Conservation (phyloP, 495 filamentous ascomycete genomes). For the Neurospora sp. region DNA sequence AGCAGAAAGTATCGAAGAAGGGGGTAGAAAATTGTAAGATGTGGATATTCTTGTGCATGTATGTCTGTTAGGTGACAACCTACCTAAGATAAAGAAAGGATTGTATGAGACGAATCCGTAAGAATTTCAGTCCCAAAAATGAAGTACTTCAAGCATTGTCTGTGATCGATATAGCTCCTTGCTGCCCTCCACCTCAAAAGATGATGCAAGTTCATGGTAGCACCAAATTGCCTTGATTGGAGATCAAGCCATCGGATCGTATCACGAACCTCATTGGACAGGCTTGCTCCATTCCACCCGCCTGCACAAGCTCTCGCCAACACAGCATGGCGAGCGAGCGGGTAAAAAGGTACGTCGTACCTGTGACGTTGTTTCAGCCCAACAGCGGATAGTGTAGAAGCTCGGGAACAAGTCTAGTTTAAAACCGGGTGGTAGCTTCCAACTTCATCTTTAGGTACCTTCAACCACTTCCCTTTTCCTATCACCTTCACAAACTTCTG, state of each 20-base stretch:
- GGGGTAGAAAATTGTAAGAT: too few relatives aligned
- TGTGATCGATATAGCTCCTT: neutral
- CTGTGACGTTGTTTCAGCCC: neutral
- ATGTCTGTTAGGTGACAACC: too few relatives aligned
- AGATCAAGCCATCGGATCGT: neutral
- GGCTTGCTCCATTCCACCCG: neutral
- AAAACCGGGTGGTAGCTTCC: neutral
- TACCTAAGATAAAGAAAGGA: too few relatives aligned
- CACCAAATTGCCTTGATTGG: neutral
- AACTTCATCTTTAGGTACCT: neutral
- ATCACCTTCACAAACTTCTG: too few relatives aligned
- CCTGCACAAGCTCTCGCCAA: neutral
- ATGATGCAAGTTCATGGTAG: neutral
- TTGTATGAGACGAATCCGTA: too few relatives aligned
- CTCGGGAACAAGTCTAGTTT: neutral
- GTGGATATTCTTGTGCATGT: too few relatives aligned
- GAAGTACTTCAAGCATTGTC: too few relatives aligned
- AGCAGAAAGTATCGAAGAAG: too few relatives aligned
- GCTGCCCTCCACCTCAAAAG: neutral
- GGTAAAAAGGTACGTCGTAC: neutral
- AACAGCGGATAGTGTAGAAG: neutral
- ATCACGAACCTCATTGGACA: neutral
- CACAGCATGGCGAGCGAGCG: neutral
- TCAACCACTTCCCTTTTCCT: neutral
- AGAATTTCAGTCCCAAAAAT: too few relatives aligned